Conservation (phyloP, 2,329 filamentous ascomycete genomes). For the Phialophora macrospora region DNA sequence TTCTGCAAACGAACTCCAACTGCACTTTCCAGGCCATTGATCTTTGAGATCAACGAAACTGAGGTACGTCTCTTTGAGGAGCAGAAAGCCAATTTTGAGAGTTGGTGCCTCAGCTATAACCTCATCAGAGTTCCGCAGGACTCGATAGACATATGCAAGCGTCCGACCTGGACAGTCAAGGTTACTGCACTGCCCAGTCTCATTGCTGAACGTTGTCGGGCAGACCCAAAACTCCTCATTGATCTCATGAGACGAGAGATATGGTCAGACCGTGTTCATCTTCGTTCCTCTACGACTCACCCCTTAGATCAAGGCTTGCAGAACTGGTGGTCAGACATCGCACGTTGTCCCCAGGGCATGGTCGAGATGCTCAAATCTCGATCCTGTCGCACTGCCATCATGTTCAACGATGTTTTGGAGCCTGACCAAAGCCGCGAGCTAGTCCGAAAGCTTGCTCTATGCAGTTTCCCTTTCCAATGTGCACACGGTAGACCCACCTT, state of each 20-base stretch:
- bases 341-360: constrained; percentile 74
- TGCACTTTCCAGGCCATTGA: constrained; percentile 58
- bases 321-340: constrained; percentile 51
- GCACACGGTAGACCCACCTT: constrained; percentile 57
- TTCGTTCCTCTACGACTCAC: background rate
- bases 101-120: constrained; percentile 76
- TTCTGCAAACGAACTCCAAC: constrained; percentile 51
- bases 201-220: constrained; percentile 75
- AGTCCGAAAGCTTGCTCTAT: constrained; percentile 47
- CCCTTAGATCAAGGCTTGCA: background rate
- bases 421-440: constrained; percentile 48
- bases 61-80: constrained; percentile 66
- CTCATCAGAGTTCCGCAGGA: background rate
- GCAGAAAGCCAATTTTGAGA: constrained; percentile 62
- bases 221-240: constrained; percentile 72
- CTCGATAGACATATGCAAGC: background rate
- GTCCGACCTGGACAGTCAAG: constrained; percentile 45
- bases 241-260: constrained; percentile 75
- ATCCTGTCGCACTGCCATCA: constrained; percentile 56
- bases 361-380: constrained; percentile 64
- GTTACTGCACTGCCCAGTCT: constrained; percentile 69
- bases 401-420: constrained; percentile 56
- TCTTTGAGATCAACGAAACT: constrained; percentile 66
- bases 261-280: constrained; percentile 61
- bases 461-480: constrained; percentile 57